Percentiles rank a stretch among this genome's conserved stretches.
These are phyloP conservation scores for Ophiostoma sp. DNA, from an alignment of 2,329 filamentous ascomycete species.

Conservation along the genomic window DNA sequence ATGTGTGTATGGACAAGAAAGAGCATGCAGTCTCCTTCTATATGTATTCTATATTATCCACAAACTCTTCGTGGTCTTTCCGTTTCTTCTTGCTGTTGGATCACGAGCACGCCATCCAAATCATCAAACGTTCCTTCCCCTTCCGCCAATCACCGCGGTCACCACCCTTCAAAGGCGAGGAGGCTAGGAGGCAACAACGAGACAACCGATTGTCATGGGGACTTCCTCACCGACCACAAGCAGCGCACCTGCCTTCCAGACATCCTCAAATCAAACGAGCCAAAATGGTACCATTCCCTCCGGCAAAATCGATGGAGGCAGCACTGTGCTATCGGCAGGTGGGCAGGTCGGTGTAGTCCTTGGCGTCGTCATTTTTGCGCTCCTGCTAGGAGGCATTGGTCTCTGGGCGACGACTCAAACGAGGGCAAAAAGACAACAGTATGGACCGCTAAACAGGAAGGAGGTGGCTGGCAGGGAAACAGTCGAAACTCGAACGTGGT, in stretches of 20 bases:
- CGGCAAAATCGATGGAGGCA: neutral
- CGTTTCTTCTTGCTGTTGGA: no score
- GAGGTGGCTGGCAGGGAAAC: neutral
- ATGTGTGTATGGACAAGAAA: neutral
- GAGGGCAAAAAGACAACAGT: neutral
- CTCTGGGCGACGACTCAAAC: conserved; percentile 27
- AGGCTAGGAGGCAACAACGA: neutral
- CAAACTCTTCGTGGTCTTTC: neutral
- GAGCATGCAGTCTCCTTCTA: neutral
- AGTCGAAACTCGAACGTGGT: neutral
- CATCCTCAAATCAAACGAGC: neutral
- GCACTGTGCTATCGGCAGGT: conserved; percentile 5
- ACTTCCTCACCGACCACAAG: neutral
- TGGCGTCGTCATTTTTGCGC: conserved; percentile 22
- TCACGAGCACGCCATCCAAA: neutral
- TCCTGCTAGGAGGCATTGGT: conserved; percentile 23
- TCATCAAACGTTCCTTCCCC: neutral
- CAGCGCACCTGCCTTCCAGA: neutral
- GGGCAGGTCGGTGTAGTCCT: conserved; percentile 25
- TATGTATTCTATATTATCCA: neutral
- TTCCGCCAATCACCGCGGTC: neutral
- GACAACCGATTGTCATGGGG: neutral
- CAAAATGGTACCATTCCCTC: neutral
- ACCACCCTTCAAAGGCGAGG: neutral
- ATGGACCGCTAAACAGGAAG: neutral